Base-by-base conservation (phyloP, 2,329 filamentous ascomycete genomes). In the Thelonectria rubi region DNA sequence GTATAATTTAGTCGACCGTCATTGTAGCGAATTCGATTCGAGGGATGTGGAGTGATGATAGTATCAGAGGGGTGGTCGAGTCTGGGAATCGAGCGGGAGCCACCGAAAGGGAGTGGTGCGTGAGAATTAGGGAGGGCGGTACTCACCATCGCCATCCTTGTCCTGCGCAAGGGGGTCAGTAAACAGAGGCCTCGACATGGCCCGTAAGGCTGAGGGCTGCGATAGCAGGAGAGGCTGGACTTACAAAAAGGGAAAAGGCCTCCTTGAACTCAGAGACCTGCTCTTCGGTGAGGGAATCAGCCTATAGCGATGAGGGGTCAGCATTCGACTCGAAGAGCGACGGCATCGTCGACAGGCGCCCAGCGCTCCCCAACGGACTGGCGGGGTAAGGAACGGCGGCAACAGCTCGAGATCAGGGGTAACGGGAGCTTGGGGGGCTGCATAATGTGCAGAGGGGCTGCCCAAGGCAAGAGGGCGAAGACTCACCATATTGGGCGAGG, bases 181-280 rank as follows among this genome's bases (percentile, higher is more conserved):
- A 63, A 65, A 58, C 56, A 45, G 49, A 12, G 24, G 32, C 47
- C 43, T 60, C 60, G 48, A 40, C 21, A 34, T 21, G 30, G 20
- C 11, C 40, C 32, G 39, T 50, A 37, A 48, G 34, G 24, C 37
- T 18, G 17, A 43, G 37, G 24, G 15, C 15, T 42, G n/a, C 34
- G 42, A 51, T 24, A 53, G 51, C 49, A 32, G 51, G 34, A 32
- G 40, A 42, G 11, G 54, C 18, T 45, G 47, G 21, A 82, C 95
- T 90, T 90, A 99, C 95, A 82, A 99, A 99, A 71, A 99, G 92
- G 80, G 95, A 99, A 85, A 99, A 99, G 58, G 95, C 95, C 86
- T 99, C 95, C 91, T 98, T 99, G 87, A 98, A 99, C 86, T 99
- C 95, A 79, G 95, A 98, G 80, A 99, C 95, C 88, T 99, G 95